Evolutionary conservation across 352 stramenopile species (phyloP).

Genomic region (Phytophthora tubulina): DNA sequence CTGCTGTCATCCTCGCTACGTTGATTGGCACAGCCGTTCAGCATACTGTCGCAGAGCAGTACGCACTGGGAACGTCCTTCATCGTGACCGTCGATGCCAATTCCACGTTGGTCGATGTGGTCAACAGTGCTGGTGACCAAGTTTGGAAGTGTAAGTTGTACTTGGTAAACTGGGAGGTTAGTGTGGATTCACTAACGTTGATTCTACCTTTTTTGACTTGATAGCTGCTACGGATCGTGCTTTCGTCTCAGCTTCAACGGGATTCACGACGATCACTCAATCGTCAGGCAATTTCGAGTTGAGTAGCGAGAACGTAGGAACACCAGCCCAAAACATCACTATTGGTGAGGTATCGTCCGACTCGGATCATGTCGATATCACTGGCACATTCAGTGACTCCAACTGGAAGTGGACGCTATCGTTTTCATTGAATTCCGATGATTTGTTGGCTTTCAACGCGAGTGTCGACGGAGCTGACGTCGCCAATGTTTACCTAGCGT

Average conservation of each 20-base stretch:
- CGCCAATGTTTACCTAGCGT: conserved; percentile 36
- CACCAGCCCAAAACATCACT: not conserved
- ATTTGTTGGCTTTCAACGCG: conserved; percentile 26
- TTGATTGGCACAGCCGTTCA: too few species aligned
- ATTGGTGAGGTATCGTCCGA: not conserved
- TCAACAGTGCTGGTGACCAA: conserved; percentile 34
- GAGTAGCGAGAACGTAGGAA: conserved; percentile 22
- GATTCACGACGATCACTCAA: conserved; percentile 34
- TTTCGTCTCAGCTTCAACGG: conserved; percentile 34
- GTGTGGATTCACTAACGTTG: too few species aligned
- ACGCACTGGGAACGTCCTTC: conserved; percentile 2
- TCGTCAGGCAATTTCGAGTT: conserved; percentile 36
- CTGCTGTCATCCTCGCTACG: too few species aligned
- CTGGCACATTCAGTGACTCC: conserved; percentile 20
- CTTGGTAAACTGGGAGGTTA: not conserved
- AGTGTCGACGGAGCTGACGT: conserved; percentile 29
- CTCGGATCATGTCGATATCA: conserved; percentile 25
- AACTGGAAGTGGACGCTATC: conserved; percentile 23
- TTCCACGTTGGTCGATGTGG: conserved; percentile 11
- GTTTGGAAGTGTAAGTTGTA: conserved; percentile 32
- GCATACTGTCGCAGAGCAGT: too few species aligned
- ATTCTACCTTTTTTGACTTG: not conserved
- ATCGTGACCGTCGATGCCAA: conserved; percentile 23
- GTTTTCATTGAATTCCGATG: conserved; percentile 10
- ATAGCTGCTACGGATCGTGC: conserved; percentile 27